Evolutionary conservation across 2,329 filamentous ascomycete species (phyloP).

Genomic region (Huntiella bhutanensis): DNA sequence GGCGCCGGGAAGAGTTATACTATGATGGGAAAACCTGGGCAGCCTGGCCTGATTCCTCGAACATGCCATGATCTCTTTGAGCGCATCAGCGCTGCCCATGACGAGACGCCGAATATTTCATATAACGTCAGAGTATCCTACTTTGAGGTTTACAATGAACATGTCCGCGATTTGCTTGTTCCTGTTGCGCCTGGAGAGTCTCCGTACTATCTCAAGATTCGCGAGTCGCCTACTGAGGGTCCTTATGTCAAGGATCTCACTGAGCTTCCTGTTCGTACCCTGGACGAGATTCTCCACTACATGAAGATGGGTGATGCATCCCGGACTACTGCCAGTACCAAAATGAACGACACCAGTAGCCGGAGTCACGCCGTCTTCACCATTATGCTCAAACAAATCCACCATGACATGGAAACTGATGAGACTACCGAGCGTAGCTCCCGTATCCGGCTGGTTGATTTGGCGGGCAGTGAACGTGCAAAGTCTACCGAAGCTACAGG

Average conservation of each 20-base stretch:
- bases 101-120: slow-evolving; percentile 75
- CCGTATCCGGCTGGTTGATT: slow-evolving; percentile 82
- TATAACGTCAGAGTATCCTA: slow-evolving; percentile 97
- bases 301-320: slow-evolving; percentile 83
- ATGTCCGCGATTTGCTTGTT: slow-evolving; percentile 81
- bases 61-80: slow-evolving; percentile 95
- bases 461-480: slow-evolving; percentile 85
- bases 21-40: slow-evolving; percentile 78
- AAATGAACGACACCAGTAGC: slow-evolving; percentile 98
- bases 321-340: slow-evolving; percentile 78
- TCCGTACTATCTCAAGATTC: slow-evolving; percentile 88
- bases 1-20: slow-evolving; percentile 97
- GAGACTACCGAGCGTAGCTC: slow-evolving; percentile 91
- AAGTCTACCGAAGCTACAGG: slow-evolving; percentile 93
- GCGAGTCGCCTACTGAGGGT: slow-evolving; percentile 84
- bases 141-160: slow-evolving; percentile 99
- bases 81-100: slow-evolving; percentile 59
- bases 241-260: slow-evolving; percentile 95
- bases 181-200: slow-evolving; percentile 50
- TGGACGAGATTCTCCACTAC: slow-evolving; percentile 68
- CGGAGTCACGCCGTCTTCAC: slow-evolving; percentile 96
- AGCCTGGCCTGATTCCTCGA: slow-evolving; percentile 79
- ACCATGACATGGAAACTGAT: slow-evolving; percentile 92
- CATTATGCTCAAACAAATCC: slow-evolving; percentile 93
- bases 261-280: slow-evolving; percentile 75